Base-by-base conservation (phyloP, 2,329 filamentous ascomycete species). In the Furcasterigmium furcatum region DNA sequence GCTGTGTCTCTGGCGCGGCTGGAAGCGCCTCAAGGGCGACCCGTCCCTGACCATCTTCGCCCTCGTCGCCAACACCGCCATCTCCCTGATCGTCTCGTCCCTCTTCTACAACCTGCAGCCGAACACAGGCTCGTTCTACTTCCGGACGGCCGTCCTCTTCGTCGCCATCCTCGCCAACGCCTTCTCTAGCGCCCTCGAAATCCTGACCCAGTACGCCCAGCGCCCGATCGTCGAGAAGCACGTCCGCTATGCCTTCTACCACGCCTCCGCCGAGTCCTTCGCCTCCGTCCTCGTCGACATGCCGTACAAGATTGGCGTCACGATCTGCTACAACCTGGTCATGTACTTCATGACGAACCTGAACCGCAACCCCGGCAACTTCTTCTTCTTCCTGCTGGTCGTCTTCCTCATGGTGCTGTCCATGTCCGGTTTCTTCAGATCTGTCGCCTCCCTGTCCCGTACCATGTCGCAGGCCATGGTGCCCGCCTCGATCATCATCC, bases 371-470 rank as follows among this genome's bases (percentile, higher is more conserved):
- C 60, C 72, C 4, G 71, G 70, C 2, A 55, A 63, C 2, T 76
- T 74, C 59, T 76, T 75, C 57, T 73, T 67, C 55, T 76, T 70
- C 55, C 55, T 66, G 12, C 49, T 76, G 0, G 58, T 75, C 22
- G 66, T 69, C 3, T 70, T 84, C 58, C 62, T 74, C 34, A 73
- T 75, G 20, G 82, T 79, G 0, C 58, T 85, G 48, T 73, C 74
- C 46, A 85, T 85, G 82, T 83, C 78, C 39, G 83, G 82, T 70
- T 65, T 85, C 47, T 85, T 85, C 64, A 52, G 60, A 19, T 57
- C 58, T 14, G 60, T 61, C 49, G 60, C 53, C 14, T 56, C 62
- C 1, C 32, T 61, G 1, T 85, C 84, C 2, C 69, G 81, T 27
- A 83, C 81, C 0, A 63, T 78, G 1, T 69, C 72, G 0, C 68